Base-by-base conservation (phyloP, 192 early-diverging fungal genomes). In the Borealophlyctis nickersoniae region DNA sequence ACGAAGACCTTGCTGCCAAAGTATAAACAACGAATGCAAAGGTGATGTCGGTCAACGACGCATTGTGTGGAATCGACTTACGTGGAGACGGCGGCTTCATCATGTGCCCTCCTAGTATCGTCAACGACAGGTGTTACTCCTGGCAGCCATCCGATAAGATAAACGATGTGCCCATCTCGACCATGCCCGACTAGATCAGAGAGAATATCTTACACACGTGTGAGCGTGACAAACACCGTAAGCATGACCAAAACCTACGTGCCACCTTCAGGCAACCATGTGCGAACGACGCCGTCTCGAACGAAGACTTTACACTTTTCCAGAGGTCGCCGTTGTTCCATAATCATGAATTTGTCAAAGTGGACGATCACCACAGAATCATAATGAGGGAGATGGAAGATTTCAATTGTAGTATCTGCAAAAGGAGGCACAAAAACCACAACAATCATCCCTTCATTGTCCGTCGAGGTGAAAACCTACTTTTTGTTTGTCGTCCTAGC, bases 401-500 rank as follows among this genome's bases (percentile, higher is more conserved):
- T 33, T 63, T 63, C 36, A 23, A 63, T 4, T 56, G 62, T 35
- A 26, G 4, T 4, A 63, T 63, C 33, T 63, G 62, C 51, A 34
- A 55, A 13, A 29, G 62, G 13, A 11, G 30, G 49, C 62, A 63
- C 35, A 27, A 32, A 3, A 57, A 56, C 19, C 62, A 63, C 32
- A 63, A 27, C 49, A 63, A 63, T 27, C 62, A 63, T 34, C 62
- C 62, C 3, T 63, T 63, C 35, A 28, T 63, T 22, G 62, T 63
- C 31, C 35, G 60, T n/a, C 60, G 31, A n/a, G 60, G 48, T 23
- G 19, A 22, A 14, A 49, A 22, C 5, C 48, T 61, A 4, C 29
- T 61, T n/a, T 61, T 61, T 50, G 60, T 61, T 29, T 61, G 60
- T 61, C 60, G 60, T 34, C 60, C 35, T 26, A 23, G 45, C 48